These are phyloP conservation scores for Calcarisporium arbuscula DNA, from an alignment of 2,329 filamentous ascomycete species.

Conservation along the genomic window DNA sequence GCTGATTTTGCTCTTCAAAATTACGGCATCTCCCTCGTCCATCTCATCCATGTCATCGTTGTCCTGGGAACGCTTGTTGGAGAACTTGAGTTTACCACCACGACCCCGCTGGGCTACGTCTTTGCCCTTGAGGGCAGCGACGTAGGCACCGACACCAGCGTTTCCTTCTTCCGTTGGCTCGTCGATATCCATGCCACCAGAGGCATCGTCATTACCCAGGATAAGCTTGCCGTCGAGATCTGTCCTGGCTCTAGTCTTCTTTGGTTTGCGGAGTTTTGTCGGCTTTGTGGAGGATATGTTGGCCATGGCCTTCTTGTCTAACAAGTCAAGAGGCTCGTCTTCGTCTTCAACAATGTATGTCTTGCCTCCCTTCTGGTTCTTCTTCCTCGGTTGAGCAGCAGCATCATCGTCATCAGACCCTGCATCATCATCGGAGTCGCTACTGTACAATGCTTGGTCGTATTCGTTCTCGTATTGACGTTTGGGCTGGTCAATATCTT, in stretches of 20 bases:
- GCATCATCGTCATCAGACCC: constrained; percentile 55
- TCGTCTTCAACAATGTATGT: constrained; percentile 92
- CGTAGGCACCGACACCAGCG: constrained; percentile 61
- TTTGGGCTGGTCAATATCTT: constrained; percentile 38
- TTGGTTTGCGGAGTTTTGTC: constrained; percentile 52
- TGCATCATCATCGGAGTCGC: constrained; percentile 51
- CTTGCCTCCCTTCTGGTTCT: constrained; percentile 55
- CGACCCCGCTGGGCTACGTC: constrained; percentile 59
- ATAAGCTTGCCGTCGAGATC: constrained; percentile 78
- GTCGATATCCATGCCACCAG: constrained; percentile 60
- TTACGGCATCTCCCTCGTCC: constrained; percentile 45
- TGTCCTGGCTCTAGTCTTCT: constrained; percentile 56
- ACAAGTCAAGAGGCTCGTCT: constrained; percentile 87
- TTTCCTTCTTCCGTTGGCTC: constrained; percentile 49
- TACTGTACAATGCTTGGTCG: constrained; percentile 92
- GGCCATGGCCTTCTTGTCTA: constrained; percentile 81
- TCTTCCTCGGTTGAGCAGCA: constrained; percentile 35
- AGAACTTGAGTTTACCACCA: constrained; percentile 65
- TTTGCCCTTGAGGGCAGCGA: constrained; percentile 61
- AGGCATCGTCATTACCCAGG: constrained; percentile 51
- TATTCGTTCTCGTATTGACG: constrained; percentile 84
- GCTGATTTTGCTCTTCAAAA: constrained; percentile 44
- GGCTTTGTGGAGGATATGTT: constrained; percentile 92
- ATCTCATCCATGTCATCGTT: constrained; percentile 47
- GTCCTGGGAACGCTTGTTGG: constrained; percentile 49